These are phyloP conservation scores for Clonostachys sp. DNA, from an alignment of 2,329 filamentous ascomycete species.

Conservation along the genomic window DNA sequence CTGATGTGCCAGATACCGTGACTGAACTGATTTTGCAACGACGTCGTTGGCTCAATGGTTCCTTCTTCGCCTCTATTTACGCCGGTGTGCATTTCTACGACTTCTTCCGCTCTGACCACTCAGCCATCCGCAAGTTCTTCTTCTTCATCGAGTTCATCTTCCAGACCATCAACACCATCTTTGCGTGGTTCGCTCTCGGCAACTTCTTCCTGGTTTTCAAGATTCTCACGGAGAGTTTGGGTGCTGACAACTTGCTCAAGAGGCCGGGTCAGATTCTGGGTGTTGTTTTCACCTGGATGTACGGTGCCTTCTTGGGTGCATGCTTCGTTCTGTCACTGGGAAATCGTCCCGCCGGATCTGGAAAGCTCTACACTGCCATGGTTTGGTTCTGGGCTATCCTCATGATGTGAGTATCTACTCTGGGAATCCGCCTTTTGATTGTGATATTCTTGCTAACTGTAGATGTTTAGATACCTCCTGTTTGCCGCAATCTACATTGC, in stretches of 20 bases:
- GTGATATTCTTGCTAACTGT: constrained; percentile 12
- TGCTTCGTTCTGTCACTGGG: constrained; percentile 94
- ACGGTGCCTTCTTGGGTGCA: constrained; percentile 84
- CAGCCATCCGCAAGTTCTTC: constrained; percentile 78
- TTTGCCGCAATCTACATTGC: constrained; percentile 96
- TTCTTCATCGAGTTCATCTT: constrained; percentile 92
- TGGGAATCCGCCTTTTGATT: background rate
- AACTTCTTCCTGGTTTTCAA: constrained; percentile 99
- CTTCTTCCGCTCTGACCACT: constrained; percentile 91
- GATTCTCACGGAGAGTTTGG: constrained; percentile 86
- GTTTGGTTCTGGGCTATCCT: constrained; percentile 97
- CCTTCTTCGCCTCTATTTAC: constrained; percentile 97
- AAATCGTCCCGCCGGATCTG: constrained; percentile 91
- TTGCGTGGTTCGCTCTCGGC: constrained; percentile 96
- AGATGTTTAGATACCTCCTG: constrained; percentile 65
- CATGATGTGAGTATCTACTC: constrained; percentile 64
- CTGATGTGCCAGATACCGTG: constrained; percentile 91
- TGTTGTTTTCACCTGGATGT: constrained; percentile 93
- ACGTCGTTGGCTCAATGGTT: constrained; percentile 95
- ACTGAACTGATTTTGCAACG: constrained; percentile 94
- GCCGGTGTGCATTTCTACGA: constrained; percentile 93
- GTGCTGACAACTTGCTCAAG: constrained; percentile 64
- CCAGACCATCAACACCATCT: constrained; percentile 94
- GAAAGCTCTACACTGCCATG: constrained; percentile 92
- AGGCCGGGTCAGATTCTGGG: constrained; percentile 75